phyloP scores from a whole-genome alignment of 768 basidiomycete species.

The Coprinopsis sp. region DNA sequence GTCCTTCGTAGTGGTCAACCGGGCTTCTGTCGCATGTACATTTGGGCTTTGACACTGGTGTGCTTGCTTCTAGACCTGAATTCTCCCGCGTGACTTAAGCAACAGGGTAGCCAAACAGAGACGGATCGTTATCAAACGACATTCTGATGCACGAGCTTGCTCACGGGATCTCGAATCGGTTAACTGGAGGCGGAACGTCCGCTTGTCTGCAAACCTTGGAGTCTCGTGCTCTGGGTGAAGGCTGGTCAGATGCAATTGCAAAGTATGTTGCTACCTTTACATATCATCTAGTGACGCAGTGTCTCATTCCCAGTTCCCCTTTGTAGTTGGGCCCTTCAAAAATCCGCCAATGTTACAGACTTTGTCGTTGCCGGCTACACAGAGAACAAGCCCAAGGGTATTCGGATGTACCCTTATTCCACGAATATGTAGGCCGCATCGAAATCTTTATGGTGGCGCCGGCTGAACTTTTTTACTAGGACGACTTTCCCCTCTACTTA shows the following conservation, averaged over 20 bases:
- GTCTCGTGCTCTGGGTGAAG: conserved; percentile 65
- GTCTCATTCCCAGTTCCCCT: too few relatives aligned
- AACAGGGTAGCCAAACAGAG: conserved; percentile 18
- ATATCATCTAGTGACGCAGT: background rate
- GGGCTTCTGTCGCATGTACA: conserved; percentile 28
- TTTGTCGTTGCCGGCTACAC: conserved; percentile 48
- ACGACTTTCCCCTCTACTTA: conserved; percentile 1
- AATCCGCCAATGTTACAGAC: conserved; percentile 31
- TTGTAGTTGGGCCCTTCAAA: conserved; percentile 39
- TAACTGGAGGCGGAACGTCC: conserved; percentile 53
- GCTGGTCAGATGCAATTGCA: conserved; percentile 11
- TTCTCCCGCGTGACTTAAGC: background rate
- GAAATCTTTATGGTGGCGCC: background rate
- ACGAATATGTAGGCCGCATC: conserved; percentile 28
- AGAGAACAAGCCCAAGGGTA: conserved; percentile 40
- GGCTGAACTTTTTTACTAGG: background rate
- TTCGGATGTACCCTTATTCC: conserved; percentile 47
- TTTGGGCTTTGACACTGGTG: conserved; percentile 20
- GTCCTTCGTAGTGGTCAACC: conserved; percentile 28
- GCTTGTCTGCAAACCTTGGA: conserved; percentile 60
- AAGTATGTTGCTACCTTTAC: background rate
- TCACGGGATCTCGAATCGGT: conserved; percentile 39
- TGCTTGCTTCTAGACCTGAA: background rate
- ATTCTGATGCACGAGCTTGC: conserved; percentile 45
- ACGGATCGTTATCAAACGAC: conserved; percentile 53